Percentiles rank a stretch among this genome's conserved stretches.
These are phyloP conservation scores for Ichthyophthirius multifiliis DNA, from an alignment of 169 alveolate genomes.

Conservation along the genomic window DNA sequence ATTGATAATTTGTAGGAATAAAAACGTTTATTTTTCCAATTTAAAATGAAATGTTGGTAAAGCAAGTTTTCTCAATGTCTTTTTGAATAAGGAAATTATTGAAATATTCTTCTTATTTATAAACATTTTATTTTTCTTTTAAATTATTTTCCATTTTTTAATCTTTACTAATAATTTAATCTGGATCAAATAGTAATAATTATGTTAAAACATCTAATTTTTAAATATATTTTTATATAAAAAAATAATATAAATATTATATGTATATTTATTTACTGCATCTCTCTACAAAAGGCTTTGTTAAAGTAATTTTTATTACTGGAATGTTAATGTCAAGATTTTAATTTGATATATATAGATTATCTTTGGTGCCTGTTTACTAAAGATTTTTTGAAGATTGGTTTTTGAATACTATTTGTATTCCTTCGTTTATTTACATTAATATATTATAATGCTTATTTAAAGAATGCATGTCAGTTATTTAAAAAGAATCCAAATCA, in stretches of 20 bases:
- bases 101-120: background rate
- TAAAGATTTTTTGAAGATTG: too few species aligned
- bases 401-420: too few species aligned
- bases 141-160: background rate
- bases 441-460: background rate
- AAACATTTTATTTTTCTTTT: background rate
- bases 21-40: background rate
- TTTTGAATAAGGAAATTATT: background rate
- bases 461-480: background rate
- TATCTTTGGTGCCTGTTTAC: too few species aligned
- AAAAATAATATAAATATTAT: background rate
- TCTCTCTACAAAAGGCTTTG: background rate
- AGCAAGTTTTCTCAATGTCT: background rate
- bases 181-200: background rate
- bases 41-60: background rate
- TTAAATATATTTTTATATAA: background rate
- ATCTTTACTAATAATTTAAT: background rate
- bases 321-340: background rate
- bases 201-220: background rate
- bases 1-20: background rate
- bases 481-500: background rate
- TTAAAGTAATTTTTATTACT: background rate
- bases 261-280: background rate
- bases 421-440: background rate
- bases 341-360: background rate